These are phyloP conservation scores for Aspergillus versicolor DNA, from an alignment of 2,329 filamentous ascomycete genomes.

Conservation along the genomic window DNA sequence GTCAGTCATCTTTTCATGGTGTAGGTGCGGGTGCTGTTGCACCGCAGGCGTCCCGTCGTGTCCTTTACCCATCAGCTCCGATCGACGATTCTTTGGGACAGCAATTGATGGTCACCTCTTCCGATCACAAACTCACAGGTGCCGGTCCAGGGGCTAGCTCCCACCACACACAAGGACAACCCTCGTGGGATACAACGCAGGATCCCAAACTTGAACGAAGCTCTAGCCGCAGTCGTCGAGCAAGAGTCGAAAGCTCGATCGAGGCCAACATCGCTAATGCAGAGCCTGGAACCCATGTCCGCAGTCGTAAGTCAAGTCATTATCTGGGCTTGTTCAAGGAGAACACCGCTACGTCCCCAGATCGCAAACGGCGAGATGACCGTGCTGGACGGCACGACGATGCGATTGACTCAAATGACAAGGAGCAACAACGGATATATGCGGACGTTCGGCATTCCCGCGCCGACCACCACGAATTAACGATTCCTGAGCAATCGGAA, in stretches of 20 bases:
- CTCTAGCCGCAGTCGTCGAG: slow-evolving; percentile 43
- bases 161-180: slow-evolving; percentile 24
- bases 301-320: slow-evolving; percentile 66
- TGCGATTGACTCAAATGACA: slow-evolving; percentile 16
- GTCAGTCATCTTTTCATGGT: slow-evolving; percentile 24
- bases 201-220: slow-evolving; percentile 36
- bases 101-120: slow-evolving; percentile 21
- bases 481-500: slow-evolving; percentile 14
- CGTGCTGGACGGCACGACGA: slow-evolving; percentile 39
- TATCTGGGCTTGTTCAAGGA: slow-evolving; percentile 66
- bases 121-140: slow-evolving; percentile 20
- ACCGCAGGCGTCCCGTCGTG: slow-evolving; percentile 25
- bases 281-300: slow-evolving; percentile 54
- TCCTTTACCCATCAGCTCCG: slow-evolving; percentile 28
- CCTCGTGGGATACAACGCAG: slow-evolving; percentile 20
- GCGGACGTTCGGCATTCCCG: slow-evolving; percentile 14
- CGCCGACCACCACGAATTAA: slow-evolving; percentile 15
- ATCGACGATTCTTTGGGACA: slow-evolving; percentile 25
- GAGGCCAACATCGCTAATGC: slow-evolving; percentile 61
- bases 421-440: slow-evolving; percentile 12
- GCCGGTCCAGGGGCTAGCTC: slow-evolving; percentile 22
- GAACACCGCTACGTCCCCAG: slow-evolving; percentile 53
- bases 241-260: slow-evolving; percentile 60
- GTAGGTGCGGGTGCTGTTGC: slow-evolving; percentile 20
- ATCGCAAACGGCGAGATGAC: slow-evolving; percentile 51